These are phyloP conservation scores for Solidago caesia DNA, from an alignment of 129 eudicot genomes.

Conservation along the genomic window DNA sequence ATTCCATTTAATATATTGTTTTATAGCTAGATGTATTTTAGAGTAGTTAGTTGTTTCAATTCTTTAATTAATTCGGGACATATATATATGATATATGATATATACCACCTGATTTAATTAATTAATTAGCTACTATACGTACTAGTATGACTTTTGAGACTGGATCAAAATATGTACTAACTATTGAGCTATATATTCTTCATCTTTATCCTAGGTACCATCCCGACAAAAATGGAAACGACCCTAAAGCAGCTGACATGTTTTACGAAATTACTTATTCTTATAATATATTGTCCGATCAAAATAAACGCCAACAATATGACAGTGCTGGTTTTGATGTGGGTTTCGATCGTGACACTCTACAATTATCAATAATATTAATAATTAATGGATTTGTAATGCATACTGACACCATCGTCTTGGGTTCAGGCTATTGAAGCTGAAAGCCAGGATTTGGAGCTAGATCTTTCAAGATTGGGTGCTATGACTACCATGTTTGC, in stretches of 20 bases:
- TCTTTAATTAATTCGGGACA: not conserved
- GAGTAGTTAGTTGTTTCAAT: not conserved
- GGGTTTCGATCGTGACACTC: not conserved
- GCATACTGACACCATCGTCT: conserved; percentile 12
- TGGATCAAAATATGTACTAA: not conserved
- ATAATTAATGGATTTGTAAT: not conserved
- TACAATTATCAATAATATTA: too few relatives aligned
- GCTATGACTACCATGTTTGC: conserved; percentile 93
- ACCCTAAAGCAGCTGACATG: conserved; percentile 72
- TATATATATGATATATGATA: not conserved
- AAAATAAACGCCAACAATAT: conserved; percentile 77
- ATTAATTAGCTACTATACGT: too few relatives aligned
- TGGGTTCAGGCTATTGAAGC: conserved; percentile 80
- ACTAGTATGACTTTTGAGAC: not conserved
- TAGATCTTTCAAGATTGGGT: conserved; percentile 98
- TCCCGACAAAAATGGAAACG: conserved; percentile 92
- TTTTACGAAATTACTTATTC: conserved; percentile 90
- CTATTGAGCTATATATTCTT: not conserved
- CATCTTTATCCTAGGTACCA: conserved; percentile 48
- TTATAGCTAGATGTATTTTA: not conserved
- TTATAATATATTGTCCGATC: conserved; percentile 81
- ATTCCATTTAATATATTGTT: not conserved
- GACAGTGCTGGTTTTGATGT: conserved; percentile 94
- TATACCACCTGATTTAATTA: too few relatives aligned
- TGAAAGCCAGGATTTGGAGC: conserved; percentile 81